Percentiles rank a stretch among this genome's conserved stretches.
phyloP scores from a whole-genome alignment of 805 yeast genomes.

The Metschnikowia kofuensis region DNA sequence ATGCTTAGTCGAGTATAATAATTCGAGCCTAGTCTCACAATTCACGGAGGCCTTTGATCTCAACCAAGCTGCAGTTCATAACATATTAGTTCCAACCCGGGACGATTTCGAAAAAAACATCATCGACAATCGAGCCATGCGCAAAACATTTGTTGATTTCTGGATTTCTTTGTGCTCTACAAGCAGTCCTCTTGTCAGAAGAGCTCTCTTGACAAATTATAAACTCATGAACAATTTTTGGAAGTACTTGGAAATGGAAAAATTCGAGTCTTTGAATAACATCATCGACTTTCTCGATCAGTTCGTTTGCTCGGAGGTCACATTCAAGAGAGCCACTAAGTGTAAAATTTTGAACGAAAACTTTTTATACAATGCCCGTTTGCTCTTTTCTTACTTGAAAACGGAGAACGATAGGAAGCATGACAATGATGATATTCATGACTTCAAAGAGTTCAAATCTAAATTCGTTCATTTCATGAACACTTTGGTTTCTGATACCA shows the following conservation, averaged over 20 bases:
- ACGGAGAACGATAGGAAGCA: slow-evolving; percentile 11
- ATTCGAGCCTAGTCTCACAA: slow-evolving; percentile 51
- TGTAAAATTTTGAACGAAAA: slow-evolving; percentile 77
- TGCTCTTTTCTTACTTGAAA: slow-evolving; percentile 33
- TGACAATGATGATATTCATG: slow-evolving; percentile 24
- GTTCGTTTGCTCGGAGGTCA: slow-evolving; percentile 54
- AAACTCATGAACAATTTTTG: slow-evolving; percentile 66
- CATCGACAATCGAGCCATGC: slow-evolving; percentile 39
- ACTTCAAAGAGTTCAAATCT: slow-evolving; percentile 30
- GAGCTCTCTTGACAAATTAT: slow-evolving; percentile 55
- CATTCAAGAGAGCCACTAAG: slow-evolving; percentile 66
- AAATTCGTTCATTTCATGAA: slow-evolving; percentile 46
- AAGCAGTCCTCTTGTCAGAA: slow-evolving; percentile 55
- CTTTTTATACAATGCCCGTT: slow-evolving; percentile 56
- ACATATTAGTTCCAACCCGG: slow-evolving; percentile 49
- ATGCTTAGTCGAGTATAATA: slow-evolving; percentile 47
- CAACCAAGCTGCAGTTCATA: slow-evolving; percentile 57
- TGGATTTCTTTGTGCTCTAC: slow-evolving; percentile 51
- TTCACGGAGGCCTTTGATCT: slow-evolving; percentile 69
- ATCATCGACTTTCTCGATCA: slow-evolving; percentile 49
- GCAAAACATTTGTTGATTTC: slow-evolving; percentile 59
- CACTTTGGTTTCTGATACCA: slow-evolving; percentile 47
- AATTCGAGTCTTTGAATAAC: slow-evolving; percentile 24
- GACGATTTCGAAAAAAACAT: slow-evolving; percentile 39
- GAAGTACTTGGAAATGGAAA: slow-evolving; percentile 46